Conservation (phyloP, 2,329 filamentous ascomycete species). For the Aspergillus fumigatiaffinis region DNA sequence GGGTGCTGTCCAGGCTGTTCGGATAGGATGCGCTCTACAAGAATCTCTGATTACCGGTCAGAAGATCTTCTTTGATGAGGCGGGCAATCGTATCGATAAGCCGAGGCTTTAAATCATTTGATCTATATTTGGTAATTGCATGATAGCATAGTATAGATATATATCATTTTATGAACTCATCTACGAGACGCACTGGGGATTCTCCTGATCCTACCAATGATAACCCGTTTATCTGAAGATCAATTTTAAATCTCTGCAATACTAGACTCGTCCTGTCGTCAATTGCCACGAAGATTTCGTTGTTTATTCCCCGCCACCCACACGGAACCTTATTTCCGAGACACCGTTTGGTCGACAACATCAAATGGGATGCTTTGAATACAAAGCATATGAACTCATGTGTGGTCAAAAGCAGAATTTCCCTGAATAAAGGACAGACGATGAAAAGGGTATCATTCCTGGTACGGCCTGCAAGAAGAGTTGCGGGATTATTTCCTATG, state of each 20-base stretch:
- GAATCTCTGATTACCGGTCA: slow-evolving; percentile 52
- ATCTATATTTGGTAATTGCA: too few species aligned
- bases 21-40: slow-evolving; percentile 59
- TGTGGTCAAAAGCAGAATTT: too few species aligned
- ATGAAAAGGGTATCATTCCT: too few species aligned
- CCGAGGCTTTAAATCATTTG: slow-evolving; percentile 4
- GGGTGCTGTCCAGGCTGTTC: slow-evolving; percentile 54
- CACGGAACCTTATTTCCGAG: slow-evolving; percentile 11
- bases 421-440: too few species aligned
- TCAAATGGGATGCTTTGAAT: not conserved
- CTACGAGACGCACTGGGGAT: not conserved
- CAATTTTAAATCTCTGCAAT: not conserved
- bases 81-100: slow-evolving; percentile 44
- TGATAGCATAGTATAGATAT: not conserved
- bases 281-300: not conserved
- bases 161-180: not conserved
- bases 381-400: not conserved
- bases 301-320: not conserved
- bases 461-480: too few species aligned
- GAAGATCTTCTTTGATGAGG: slow-evolving; percentile 58
- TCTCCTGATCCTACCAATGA: not conserved
- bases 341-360: not conserved
- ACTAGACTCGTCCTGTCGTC: not conserved
- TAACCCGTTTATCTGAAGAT: too few species aligned
- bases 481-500: not conserved